Base-by-base conservation (phyloP, 345 rosid genomes). In the Angophora floribunda region DNA sequence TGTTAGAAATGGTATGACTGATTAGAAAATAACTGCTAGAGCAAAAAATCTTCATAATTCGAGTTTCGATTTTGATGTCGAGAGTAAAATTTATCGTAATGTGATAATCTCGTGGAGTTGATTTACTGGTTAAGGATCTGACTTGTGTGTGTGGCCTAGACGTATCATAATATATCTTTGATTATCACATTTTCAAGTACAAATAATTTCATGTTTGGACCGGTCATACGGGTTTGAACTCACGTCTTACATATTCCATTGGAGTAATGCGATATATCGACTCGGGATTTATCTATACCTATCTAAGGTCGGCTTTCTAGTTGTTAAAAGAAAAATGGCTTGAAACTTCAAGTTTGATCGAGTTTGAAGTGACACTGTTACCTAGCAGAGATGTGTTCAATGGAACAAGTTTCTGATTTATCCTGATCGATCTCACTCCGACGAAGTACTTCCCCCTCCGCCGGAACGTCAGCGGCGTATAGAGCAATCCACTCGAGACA, bases 111-210 rank as follows among this genome's bases (percentile, higher is more conserved):
- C 14, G 13, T 13, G 5, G 6, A 9, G 0, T 63, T 63, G 4
- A 28, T 63, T n/a, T n/a, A n/a, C 3, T 63, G 36, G 9, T 15
- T 32, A 16, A 30, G 13, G 24, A 70, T 17, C 41, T 32, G 7
- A 70, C 44, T 70, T 8, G 47, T 32, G 9, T 4, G 9, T 13
- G 13, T 1, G 24, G 10, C 32, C 16, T 32, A 70, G 36, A 9
- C 0, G 0, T 6, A 6, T 0, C 0, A 1, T n/a, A 17, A 32
- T 19, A 70, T 14, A 9, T 32, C 2, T 70, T 70, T 70, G 4
- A 36, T 70, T 16, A 9, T 70, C 24, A 32, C 24, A 8, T 1
- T 12, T 32, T 17, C 45, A 16, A 17, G 24, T 28, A 16, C 75
- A 10, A 63, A 28, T 6, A n/a, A 63, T 63, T 63, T 7, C 36